Base-by-base conservation (phyloP, 352 stramenopile species). In the Globisporangium canariense region DNA sequence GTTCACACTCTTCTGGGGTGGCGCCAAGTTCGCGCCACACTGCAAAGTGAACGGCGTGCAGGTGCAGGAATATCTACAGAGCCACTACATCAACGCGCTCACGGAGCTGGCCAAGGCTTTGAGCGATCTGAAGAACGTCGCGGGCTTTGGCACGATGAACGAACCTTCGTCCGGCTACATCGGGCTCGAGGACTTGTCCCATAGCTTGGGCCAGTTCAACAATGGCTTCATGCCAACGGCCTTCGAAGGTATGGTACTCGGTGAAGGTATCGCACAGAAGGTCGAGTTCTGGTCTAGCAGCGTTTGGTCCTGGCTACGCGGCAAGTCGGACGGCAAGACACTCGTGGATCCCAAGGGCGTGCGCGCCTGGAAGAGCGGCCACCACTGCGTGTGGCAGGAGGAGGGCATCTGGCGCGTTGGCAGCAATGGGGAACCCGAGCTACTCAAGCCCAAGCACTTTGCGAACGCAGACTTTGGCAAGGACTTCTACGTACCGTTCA, bases 121-220 rank as follows among this genome's bases (percentile, higher is more conserved):
- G 0, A 73, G 69, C 7, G 88, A 85, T 18, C 73, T 95, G 34
- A 67, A 70, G 20, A 97, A 98, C 63, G 77, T 98, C 41, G 70
- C 96, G 32, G 91, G 90, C 28, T 94, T 98, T 76, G 91, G 91
- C 9, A 80, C 90, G 16, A 95, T 98, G 83, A 98, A 98, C 64
- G 91, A 98, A 60, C 89, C 88, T 22, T 92, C 81, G 10, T 72
- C 71, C 7, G 89, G 89, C 0, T 97, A 85, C 60, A 78, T 94
- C 38, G 88, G 85, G 4, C 61, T 93, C 4, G 41, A 72, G 4
- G 77, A 96, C 60, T 72, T 93, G 13, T 56, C n/a, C 50, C 63
- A 73, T 30, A 65, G 76, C 49, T 93, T 89, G 58, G 70, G 69
- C 49, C 78, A 93, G 30, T 71, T 95, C 53, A 90, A 89, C 66